phyloP scores from a whole-genome alignment of 345 rosid species.

The Lumnitzera littorea region DNA sequence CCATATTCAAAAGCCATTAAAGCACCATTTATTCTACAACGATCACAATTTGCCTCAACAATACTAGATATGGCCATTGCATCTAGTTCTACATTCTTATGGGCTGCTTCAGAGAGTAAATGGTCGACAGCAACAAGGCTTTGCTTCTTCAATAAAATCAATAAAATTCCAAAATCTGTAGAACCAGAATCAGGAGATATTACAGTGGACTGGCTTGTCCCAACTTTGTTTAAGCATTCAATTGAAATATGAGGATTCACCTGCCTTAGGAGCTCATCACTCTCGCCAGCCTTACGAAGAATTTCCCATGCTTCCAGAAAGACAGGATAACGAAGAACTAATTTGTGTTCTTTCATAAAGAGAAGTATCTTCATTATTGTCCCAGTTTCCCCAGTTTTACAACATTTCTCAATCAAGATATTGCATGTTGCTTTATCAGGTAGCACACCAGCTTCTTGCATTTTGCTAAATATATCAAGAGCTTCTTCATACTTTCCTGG shows the following conservation, averaged over 20 bases:
- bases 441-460: slow-evolving; percentile 72
- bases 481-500: slow-evolving; percentile 67
- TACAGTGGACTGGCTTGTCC: slow-evolving; percentile 7
- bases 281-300: slow-evolving; percentile 36
- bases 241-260: slow-evolving; percentile 58
- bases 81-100: slow-evolving; percentile 33
- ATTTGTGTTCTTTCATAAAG: slow-evolving; percentile 47
- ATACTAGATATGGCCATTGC: slow-evolving; percentile 39
- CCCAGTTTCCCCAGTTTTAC: slow-evolving; percentile 41
- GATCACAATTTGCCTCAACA: slow-evolving; percentile 34
- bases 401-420: slow-evolving; percentile 64
- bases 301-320: slow-evolving; percentile 50
- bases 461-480: slow-evolving; percentile 55
- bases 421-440: slow-evolving; percentile 94
- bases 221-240: slow-evolving; percentile 18
- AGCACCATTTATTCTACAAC: slow-evolving; percentile 44
- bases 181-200: slow-evolving; percentile 16
- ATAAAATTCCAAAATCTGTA: slow-evolving; percentile 34
- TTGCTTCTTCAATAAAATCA: slow-evolving; percentile 52
- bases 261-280: slow-evolving; percentile 49
- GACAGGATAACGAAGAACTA: slow-evolving; percentile 62
- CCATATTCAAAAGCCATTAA: slow-evolving; percentile 55
- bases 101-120: slow-evolving; percentile 34
- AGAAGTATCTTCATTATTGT: slow-evolving; percentile 41
- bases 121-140: slow-evolving; percentile 52